phyloP scores from a whole-genome alignment of 2,329 filamentous ascomycete genomes.

The Alternaria ventricosa region DNA sequence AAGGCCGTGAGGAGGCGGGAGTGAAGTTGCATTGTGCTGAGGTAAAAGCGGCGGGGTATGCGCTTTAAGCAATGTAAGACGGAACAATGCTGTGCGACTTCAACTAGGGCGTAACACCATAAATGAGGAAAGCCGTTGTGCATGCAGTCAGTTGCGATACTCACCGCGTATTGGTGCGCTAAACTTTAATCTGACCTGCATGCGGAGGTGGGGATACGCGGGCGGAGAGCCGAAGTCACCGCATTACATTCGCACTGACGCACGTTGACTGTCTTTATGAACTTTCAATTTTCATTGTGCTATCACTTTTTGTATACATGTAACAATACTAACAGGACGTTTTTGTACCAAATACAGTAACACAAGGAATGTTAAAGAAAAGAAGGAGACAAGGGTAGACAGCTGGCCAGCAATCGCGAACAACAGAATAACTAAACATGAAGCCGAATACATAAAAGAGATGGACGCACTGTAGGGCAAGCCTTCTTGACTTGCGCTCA shows the following conservation, averaged over 20 bases:
- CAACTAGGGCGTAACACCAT: not conserved
- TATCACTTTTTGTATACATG: not conserved
- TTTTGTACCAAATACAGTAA: not conserved
- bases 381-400: not conserved
- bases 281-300: not conserved
- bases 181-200: not conserved
- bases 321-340: not conserved
- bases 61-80: not conserved
- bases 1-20: not conserved
- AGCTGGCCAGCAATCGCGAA: not conserved
- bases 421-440: not conserved
- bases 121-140: not conserved
- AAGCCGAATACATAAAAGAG: not conserved
- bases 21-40: not conserved
- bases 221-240: constrained; percentile 17
- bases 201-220: constrained; percentile 1
- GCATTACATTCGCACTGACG: not conserved
- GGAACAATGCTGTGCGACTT: not conserved
- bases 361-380: rapidly evolving
- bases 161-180: not conserved
- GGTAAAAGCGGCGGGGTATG: not conserved
- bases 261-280: not conserved
- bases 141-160: not conserved
- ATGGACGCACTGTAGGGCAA: not conserved
- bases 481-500: not conserved